These are phyloP conservation scores for Marasmius sp. DNA, from an alignment of 1,284 basidiomycete species.

Conservation along the genomic window DNA sequence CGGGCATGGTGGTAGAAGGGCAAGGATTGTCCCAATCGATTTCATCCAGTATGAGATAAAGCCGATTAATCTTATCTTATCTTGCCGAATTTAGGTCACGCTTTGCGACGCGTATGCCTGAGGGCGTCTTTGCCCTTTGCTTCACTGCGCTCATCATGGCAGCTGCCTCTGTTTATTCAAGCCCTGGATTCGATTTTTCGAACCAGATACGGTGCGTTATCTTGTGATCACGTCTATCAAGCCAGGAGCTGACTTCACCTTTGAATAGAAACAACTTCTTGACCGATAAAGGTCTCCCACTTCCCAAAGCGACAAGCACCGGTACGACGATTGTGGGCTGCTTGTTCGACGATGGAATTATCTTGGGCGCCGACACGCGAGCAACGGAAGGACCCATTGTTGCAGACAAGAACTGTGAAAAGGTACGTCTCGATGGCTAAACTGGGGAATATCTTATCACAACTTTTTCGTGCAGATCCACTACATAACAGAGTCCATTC, in stretches of 20 bases:
- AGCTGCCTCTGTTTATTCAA: conserved; percentile 36
- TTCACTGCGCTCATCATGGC: conserved; percentile 27
- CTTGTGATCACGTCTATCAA: background rate
- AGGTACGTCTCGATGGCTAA: conserved; percentile 52
- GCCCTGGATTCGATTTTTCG: conserved; percentile 72
- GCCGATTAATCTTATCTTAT: background rate
- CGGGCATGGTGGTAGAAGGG: conserved; percentile 27
- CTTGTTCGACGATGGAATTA: conserved; percentile 90
- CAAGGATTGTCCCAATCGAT: background rate
- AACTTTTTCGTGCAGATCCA: conserved; percentile 71
- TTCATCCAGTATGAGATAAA: background rate
- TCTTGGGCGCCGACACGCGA: conserved; percentile 95
- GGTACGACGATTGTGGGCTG: conserved; percentile 99
- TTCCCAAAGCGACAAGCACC: conserved; percentile 88
- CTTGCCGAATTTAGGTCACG: background rate
- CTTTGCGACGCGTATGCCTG: background rate
- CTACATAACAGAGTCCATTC: conserved; percentile 91
- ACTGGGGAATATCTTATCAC: background rate
- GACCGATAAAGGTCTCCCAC: conserved; percentile 61
- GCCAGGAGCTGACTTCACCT: background rate
- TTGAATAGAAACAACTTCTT: conserved; percentile 76
- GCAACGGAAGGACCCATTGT: conserved; percentile 95
- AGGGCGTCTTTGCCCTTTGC: background rate
- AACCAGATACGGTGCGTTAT: conserved; percentile 50
- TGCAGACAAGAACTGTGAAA: conserved; percentile 99